Percentiles rank a stretch among this genome's conserved stretches.
Evolutionary conservation across 495 filamentous ascomycete species (phyloP).

Genomic region (Xeromyces bisporus): DNA sequence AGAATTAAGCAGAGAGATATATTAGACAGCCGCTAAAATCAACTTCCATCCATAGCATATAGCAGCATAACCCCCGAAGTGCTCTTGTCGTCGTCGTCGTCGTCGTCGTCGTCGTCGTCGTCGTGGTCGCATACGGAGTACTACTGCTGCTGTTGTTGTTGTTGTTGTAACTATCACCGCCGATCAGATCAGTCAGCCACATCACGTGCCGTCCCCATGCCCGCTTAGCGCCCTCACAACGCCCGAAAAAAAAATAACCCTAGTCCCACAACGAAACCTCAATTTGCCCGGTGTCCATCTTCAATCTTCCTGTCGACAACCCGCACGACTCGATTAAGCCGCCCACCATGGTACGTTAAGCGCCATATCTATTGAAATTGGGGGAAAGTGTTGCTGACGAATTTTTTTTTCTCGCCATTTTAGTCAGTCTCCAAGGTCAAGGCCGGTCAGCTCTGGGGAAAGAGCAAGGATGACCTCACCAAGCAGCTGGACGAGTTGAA

Average conservation of each 20-base stretch:
- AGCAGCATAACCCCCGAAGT: too few species aligned
- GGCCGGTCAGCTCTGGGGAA: conserved; percentile 87
- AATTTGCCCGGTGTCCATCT: conserved; percentile 32
- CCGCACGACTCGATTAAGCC: conserved; percentile 27
- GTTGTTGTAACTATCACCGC: too few species aligned
- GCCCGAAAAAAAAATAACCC: conserved; percentile 29
- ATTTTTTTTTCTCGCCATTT: conserved; percentile 2
- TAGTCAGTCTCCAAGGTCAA: conserved; percentile 88
- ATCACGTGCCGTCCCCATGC: conserved; percentile 17
- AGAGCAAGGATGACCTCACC: conserved; percentile 93
- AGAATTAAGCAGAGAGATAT: neutral
- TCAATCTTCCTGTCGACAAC: conserved; percentile 35
- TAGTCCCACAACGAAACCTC: conserved; percentile 36
- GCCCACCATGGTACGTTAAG: conserved; percentile 32
- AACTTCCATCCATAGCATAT: too few species aligned
- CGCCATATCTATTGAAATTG: conserved; percentile 1
- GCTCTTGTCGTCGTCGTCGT: too few species aligned
- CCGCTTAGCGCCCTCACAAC: conserved; percentile 20
- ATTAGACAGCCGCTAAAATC: conserved; percentile 1
- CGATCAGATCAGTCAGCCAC: too few species aligned
- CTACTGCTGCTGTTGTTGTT: too few species aligned
- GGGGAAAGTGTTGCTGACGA: conserved; percentile 8
- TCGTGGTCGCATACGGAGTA: too few species aligned
- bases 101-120: too few species aligned
- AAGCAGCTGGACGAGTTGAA: conserved; percentile 90